These are phyloP conservation scores for Colletotrichum graminicola DNA, from an alignment of 2,329 filamentous ascomycete genomes.

Conservation along the genomic window DNA sequence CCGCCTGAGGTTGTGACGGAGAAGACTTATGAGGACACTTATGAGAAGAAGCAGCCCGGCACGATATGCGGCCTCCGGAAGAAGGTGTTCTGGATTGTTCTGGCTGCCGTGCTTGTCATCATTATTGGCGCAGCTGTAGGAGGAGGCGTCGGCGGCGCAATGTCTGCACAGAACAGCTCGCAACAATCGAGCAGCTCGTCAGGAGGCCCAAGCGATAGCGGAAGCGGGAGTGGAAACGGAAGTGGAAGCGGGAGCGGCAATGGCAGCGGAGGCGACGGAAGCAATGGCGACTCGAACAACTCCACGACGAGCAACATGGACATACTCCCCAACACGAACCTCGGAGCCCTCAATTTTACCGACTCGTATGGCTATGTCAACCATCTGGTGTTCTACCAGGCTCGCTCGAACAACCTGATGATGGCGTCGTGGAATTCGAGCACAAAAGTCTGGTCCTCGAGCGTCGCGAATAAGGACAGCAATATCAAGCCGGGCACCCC, in stretches of 20 bases:
- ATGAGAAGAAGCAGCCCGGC: not conserved
- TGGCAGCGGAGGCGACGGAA: not conserved
- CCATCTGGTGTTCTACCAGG: slow-evolving; percentile 35
- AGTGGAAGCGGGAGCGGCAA: not conserved
- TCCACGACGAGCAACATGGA: slow-evolving; percentile 17
- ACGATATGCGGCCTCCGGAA: slow-evolving; percentile 36
- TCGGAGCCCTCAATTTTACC: slow-evolving; percentile 39
- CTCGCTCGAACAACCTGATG: slow-evolving; percentile 24
- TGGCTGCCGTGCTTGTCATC: slow-evolving; percentile 16
- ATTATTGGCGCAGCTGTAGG: slow-evolving; percentile 34
- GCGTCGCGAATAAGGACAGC: slow-evolving; percentile 20
- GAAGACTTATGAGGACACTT: not conserved
- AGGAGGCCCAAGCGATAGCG: slow-evolving; percentile 1
- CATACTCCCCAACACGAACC: slow-evolving; percentile 18
- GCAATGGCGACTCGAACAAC: slow-evolving; percentile 8
- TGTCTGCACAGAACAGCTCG: slow-evolving; percentile 24
- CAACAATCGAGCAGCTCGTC: slow-evolving; percentile 23
- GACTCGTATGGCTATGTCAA: slow-evolving; percentile 38
- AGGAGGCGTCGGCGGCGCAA: slow-evolving; percentile 31
- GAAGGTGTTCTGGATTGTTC: slow-evolving; percentile 39
- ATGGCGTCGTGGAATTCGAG: slow-evolving; percentile 38
- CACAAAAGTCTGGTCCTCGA: slow-evolving; percentile 24
- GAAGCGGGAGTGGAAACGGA: slow-evolving; percentile 1
- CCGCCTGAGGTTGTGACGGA: slow-evolving; percentile 14
- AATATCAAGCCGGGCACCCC: slow-evolving; percentile 35